Evolutionary conservation across 441 rosid genomes (phyloP), one percentile per base, ranked within the genome.

Genomic region (Euphorbia celastroides): DNA sequence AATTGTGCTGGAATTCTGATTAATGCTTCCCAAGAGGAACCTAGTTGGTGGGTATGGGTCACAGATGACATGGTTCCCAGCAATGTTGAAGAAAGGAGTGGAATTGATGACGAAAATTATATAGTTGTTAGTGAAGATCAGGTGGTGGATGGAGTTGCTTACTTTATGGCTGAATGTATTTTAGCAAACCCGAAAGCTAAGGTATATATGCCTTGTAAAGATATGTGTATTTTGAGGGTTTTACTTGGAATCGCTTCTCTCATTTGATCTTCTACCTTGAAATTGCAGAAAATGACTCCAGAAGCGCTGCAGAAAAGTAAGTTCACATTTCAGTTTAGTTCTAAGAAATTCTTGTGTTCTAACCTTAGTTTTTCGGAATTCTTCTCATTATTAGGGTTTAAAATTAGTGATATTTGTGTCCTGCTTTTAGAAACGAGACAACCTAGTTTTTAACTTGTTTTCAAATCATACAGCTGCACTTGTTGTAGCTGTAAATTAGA

Each of bases 21-120:
- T 57, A 86, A 90, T 36, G 79, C 85, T 22, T 84, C 80, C 70
- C 76, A 83, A 9, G 86, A 88, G 64, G 88, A 90, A 57, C 97
- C 97, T 22, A 90, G 98, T 71, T 85, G 97, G 96, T 92, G 98
- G 98, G 97, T 93, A 31, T 88, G 96, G 87, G 94, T 93, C 58
- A 81, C 90, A 5, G 94, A 93, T 52, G 96, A 93, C 44, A 90
- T 88, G 98, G 74, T 84, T 46, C 96, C 88, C 1, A 82, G 79
- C 71, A 85, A 83, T 67, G 84, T 77, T 5, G 98, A 88, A 73
- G 98, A 88, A 73, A 44, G 79, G 75, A 88, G 97, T 62, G 85
- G 86, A 8, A 93, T 93, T 12, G 98, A 93, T 77, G 70, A 87
- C 60, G 96, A 93, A 12, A 86, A 74, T 69, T 93, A 88, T 73